These are phyloP conservation scores for Wolfiporia cocos DNA, from an alignment of 1,284 basidiomycete genomes.

Conservation along the genomic window DNA sequence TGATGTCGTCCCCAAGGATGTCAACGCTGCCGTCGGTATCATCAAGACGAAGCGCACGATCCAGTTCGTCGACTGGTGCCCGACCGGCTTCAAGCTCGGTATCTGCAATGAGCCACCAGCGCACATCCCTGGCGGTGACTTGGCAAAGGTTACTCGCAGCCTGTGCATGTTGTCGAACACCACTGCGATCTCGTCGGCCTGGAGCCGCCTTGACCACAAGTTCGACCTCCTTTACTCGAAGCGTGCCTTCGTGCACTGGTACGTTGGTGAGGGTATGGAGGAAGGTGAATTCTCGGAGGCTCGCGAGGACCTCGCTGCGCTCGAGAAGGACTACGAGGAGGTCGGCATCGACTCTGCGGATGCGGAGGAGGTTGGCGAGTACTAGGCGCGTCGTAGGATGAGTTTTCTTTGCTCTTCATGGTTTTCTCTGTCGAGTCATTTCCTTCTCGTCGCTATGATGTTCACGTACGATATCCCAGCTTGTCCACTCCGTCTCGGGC, in stretches of 20 bases:
- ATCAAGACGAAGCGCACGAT: slow-evolving; percentile 86
- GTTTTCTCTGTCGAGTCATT: slow-evolving; percentile 14
- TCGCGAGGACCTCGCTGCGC: slow-evolving; percentile 93
- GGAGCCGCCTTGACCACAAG: slow-evolving; percentile 94
- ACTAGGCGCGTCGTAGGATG: slow-evolving; percentile 36
- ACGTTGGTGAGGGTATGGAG: slow-evolving; percentile 98
- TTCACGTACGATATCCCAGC: slow-evolving; percentile 25
- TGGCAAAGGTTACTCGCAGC: slow-evolving; percentile 82
- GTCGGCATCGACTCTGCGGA: slow-evolving; percentile 91
- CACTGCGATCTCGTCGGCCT: slow-evolving; percentile 82
- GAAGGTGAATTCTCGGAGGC: slow-evolving; percentile 99
- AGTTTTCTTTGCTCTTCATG: slow-evolving; percentile 19
- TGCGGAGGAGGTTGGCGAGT: slow-evolving; percentile 75
- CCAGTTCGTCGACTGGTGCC: slow-evolving; percentile 89
- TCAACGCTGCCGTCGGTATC: slow-evolving; percentile 78
- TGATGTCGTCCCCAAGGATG: slow-evolving; percentile 89
- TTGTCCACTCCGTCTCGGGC: slow-evolving; percentile 20
- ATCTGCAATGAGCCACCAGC: slow-evolving; percentile 89
- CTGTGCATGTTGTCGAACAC: slow-evolving; percentile 91
- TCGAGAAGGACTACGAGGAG: slow-evolving; percentile 97
- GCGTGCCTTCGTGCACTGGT: slow-evolving; percentile 92
- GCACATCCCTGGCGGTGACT: slow-evolving; percentile 80
- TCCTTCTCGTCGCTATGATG: slow-evolving; percentile 19
- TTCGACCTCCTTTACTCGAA: slow-evolving; percentile 96
- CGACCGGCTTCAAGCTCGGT: slow-evolving; percentile 85